A percentile compares a stretch with the other conserved stretches of the same genome.
Evolutionary conservation across 2,329 filamentous ascomycete species (phyloP).

Genomic region (Neonectria punicea): DNA sequence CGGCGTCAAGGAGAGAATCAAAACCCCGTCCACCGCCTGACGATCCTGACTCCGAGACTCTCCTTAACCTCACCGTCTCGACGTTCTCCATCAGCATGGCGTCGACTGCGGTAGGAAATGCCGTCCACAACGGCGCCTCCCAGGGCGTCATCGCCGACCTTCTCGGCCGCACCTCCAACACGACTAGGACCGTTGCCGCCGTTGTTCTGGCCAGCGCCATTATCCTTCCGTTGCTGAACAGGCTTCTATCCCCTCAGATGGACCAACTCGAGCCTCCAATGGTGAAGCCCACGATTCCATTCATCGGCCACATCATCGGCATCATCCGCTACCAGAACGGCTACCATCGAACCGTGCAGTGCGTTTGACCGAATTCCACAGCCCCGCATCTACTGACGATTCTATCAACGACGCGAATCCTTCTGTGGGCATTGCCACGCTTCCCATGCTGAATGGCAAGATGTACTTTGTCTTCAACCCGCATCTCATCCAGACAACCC

Average conservation of each 20-base stretch:
- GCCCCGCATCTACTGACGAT: not conserved
- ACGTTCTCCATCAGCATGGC: not conserved
- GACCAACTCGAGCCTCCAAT: slow-evolving; percentile 55
- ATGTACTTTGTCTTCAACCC: slow-evolving; percentile 58
- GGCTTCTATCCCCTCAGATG: slow-evolving; percentile 31
- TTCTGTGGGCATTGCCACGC: slow-evolving; percentile 51
- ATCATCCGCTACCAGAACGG: slow-evolving; percentile 50
- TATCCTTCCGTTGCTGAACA: slow-evolving; percentile 29
- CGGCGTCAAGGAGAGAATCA: not conserved
- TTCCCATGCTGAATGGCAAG: slow-evolving; percentile 56
- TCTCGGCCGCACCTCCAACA: not conserved
- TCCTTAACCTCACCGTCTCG: not conserved
- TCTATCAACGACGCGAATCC: slow-evolving; percentile 39
- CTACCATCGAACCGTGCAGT: slow-evolving; percentile 54
- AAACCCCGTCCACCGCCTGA: not conserved
- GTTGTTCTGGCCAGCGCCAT: slow-evolving; percentile 21
- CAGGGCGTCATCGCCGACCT: not conserved
- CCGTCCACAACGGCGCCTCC: not conserved
- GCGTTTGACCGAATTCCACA: slow-evolving; percentile 13
- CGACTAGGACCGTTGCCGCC: slow-evolving; percentile 9
- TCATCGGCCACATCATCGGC: slow-evolving; percentile 58
- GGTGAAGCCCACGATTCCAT: slow-evolving; percentile 52
- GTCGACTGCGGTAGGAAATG: not conserved
- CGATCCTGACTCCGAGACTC: not conserved
- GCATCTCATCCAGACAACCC: slow-evolving; percentile 49